Percentiles rank a stretch among this genome's conserved stretches.
Evolutionary conservation across 176 grass and related monocot species (phyloP).

Genomic region (Oryza coarctata): DNA sequence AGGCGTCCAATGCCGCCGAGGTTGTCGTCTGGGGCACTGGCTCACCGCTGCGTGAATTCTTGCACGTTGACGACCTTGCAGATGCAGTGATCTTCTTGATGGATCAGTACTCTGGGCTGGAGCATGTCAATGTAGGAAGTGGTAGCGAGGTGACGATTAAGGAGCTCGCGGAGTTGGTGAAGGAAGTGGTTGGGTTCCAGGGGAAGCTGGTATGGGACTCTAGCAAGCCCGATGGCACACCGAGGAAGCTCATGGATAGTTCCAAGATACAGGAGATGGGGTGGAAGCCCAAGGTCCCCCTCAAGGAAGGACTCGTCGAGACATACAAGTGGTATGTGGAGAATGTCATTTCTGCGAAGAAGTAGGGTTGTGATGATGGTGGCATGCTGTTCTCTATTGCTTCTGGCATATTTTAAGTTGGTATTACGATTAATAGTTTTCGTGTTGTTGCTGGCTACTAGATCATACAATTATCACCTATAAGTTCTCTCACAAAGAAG

Average conservation of each 20-base stretch:
- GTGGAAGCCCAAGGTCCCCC: slow-evolving; percentile 60
- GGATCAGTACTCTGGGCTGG: slow-evolving; percentile 62
- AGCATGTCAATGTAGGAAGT: slow-evolving; percentile 76
- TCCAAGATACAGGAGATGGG: slow-evolving; percentile 73
- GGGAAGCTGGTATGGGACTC: slow-evolving; percentile 71
- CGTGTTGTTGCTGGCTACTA: background rate
- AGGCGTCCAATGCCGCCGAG: slow-evolving; percentile 37
- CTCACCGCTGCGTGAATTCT: slow-evolving; percentile 65
- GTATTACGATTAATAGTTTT: background rate
- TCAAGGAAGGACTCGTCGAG: slow-evolving; percentile 59
- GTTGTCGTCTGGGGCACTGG: slow-evolving; percentile 79
- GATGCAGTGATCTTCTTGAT: slow-evolving; percentile 69
- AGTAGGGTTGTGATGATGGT: background rate
- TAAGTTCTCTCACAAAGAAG: slow-evolving; percentile 1
- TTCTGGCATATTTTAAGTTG: background rate
- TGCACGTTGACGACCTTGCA: slow-evolving; percentile 70
- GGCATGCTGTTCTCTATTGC: background rate
- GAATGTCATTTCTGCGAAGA: slow-evolving; percentile 38
- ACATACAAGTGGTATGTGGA: slow-evolving; percentile 87
- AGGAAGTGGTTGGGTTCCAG: slow-evolving; percentile 63
- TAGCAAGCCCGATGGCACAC: slow-evolving; percentile 66
- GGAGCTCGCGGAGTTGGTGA: slow-evolving; percentile 70
- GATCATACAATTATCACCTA: slow-evolving; percentile 19
- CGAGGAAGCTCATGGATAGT: slow-evolving; percentile 85
- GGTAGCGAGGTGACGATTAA: slow-evolving; percentile 73